Evolutionary conservation across 75 land plant genomes (phyloP), one percentile per base, ranked within the genome.

Genomic region (Cryptomeria japonica): DNA sequence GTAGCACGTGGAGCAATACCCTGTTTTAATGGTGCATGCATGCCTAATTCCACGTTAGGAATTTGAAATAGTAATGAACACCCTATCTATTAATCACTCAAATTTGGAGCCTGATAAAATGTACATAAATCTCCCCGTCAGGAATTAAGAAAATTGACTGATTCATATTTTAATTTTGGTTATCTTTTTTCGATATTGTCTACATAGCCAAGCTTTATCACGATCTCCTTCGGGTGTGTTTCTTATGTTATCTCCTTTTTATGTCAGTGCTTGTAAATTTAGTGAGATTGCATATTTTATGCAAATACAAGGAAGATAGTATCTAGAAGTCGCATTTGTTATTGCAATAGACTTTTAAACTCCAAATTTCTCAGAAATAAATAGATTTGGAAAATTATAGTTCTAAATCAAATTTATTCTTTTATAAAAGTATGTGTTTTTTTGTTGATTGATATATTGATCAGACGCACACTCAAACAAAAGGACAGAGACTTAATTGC

Each of bases 41-140:
- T 89, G 16, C 90, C 90, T 42, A 75, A 89, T 88, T 64, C 84
- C 7, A 88, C 90, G n/a, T 89, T 89, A 38, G 90, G 75, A 70
- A 68, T 89, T 49, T 14, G 31, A 28, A 86, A 41, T 86, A 72
- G 78, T 37, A 58, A 86, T 44, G 73, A 31, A 14, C 34, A 37
- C 31, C n/a, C 44, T 77, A 86, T 44, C 73, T 22, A 13, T 64
- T 42, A 56, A 86, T 41, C 76, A 41, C 38, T 86, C 41, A 41
- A 68, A 56, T 82, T 44, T 86, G 70, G 87, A 41, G 34, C 87
- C 87, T 70, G 87, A 86, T 85, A 49, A 85, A 56, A 49, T 53
- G 28, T 85, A 85, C 64, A 4, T 31, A 80, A 80, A 28, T 41
- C 22, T 5, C 31, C n/a, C 32, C 11, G 22, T 25, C 10, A 32